A percentile compares a stretch with the other conserved stretches of the same genome.
Evolutionary conservation across 2,329 filamentous ascomycete genomes (phyloP).

Genomic region (Akanthomyces dipterigenus): DNA sequence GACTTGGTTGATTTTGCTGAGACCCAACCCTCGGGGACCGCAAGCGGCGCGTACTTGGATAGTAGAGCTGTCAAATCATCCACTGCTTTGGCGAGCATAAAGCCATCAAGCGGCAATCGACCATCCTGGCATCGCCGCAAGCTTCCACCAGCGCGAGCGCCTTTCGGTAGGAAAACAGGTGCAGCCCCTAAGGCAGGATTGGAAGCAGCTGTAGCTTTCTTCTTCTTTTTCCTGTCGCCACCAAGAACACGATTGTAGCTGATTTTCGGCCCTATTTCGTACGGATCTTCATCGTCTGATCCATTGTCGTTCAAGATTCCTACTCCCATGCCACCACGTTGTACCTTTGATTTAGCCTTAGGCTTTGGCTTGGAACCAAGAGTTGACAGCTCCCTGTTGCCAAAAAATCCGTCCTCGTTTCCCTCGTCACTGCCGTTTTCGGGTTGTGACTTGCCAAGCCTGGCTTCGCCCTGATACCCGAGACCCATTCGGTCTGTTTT

Average conservation of each 20-base stretch:
- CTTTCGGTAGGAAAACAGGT: conserved; percentile 68
- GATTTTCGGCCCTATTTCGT: conserved; percentile 84
- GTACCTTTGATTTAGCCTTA: conserved; percentile 37
- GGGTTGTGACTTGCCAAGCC: conserved; percentile 35
- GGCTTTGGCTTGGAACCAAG: conserved; percentile 46
- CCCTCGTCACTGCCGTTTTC: conserved; percentile 38
- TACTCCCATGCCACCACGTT: conserved; percentile 69
- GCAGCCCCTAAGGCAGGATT: conserved; percentile 61
- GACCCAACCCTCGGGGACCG: conserved; percentile 68
- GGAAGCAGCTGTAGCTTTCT: conserved; percentile 37
- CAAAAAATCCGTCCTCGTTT: conserved; percentile 28
- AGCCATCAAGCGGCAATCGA: conserved; percentile 71
- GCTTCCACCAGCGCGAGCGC: conserved; percentile 22
- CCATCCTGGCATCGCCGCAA: conserved; percentile 72
- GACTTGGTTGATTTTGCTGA: conserved; percentile 42
- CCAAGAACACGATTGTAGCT: conserved; percentile 79
- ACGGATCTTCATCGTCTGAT: conserved; percentile 92
- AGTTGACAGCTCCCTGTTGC: conserved; percentile 17
- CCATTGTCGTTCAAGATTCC: conserved; percentile 88
- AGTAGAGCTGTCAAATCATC: conserved; percentile 27
- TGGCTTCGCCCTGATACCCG: conserved; percentile 56
- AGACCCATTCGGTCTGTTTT: conserved; percentile 67
- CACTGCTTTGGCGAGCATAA: conserved; percentile 58
- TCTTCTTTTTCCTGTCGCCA: conserved; percentile 73
- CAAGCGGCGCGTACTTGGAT: conserved; percentile 52